Base-by-base conservation (phyloP, 805 yeast species). In the Torulaspora microellipsoides region DNA sequence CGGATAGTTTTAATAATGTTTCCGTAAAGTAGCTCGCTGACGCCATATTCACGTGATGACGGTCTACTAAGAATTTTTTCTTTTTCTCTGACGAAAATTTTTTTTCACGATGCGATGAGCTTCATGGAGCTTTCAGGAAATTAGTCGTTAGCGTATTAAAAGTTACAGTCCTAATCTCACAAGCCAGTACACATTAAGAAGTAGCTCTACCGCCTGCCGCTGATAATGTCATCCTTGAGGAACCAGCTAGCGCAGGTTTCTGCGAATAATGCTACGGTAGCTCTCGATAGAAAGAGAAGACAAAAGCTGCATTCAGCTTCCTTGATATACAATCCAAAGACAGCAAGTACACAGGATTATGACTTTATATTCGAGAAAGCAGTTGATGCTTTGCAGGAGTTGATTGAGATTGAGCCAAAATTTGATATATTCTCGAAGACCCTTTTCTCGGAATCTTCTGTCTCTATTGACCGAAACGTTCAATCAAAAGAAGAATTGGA, bases 301-400 rank as follows among this genome's bases (percentile, higher is more conserved):
- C 86, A 89, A 49, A 85, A 84, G 64, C 69, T 89, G 45, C 99
- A 93, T 60, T 80, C 95, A 31, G 82, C 87, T 31, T 93, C 99
- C 37, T 77, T 93, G 51, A 76, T 93, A 23, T 90, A 83, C 63
- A 95, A 87, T 34, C 75, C 96, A 8, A 80, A 83, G 55, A 81
- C 80, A 48, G 99, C 99, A 13, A 86, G 95, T n/a, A 77, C 90
- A 29, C 98, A 93, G 69, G 99, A 93, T 63, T 90, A 78, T 58
- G 96, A 89, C 54, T 73, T 83, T 35, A 80, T 93, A 45, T 85
- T 75, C 58, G 76, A 81, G 40, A 77, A 77, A 43, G 83, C 93
- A 2, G 56, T 76, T 6, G 93, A 85, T 44, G 95, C 95, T 0
- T 71, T 90, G 35, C 80, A 77, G 27, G 90, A 85, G 53, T 70